These are phyloP conservation scores for Xylariaceae sp. DNA, from an alignment of 2,329 filamentous ascomycete genomes.

Conservation along the genomic window DNA sequence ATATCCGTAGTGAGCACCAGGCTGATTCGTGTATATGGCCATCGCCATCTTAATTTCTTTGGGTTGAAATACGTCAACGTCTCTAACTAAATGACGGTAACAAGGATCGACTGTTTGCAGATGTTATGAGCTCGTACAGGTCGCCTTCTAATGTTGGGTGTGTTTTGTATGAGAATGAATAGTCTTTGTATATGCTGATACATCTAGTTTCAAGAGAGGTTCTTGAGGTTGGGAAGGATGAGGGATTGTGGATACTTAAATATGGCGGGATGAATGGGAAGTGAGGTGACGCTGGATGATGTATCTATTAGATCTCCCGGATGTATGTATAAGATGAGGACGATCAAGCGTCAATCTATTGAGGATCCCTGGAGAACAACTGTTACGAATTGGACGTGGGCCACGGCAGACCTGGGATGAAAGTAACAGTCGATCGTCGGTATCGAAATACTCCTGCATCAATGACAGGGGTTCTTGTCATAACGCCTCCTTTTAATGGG, in stretches of 20 bases:
- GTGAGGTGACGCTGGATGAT: slow-evolving; percentile 47
- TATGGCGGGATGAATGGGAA: slow-evolving; percentile 50
- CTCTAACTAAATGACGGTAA: slow-evolving; percentile 23
- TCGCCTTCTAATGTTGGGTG: slow-evolving; percentile 4
- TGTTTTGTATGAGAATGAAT: slow-evolving; percentile 17
- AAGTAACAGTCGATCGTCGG: slow-evolving; percentile 44
- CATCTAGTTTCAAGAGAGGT: slow-evolving; percentile 26
- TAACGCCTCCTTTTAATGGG: slow-evolving; percentile 50
- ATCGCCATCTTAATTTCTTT: slow-evolving; percentile 49
- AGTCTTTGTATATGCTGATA: slow-evolving; percentile 19
- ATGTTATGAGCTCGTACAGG: slow-evolving; percentile 19
- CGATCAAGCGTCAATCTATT: slow-evolving; percentile 59
- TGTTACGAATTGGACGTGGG: slow-evolving; percentile 64
- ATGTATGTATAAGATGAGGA: slow-evolving; percentile 49
- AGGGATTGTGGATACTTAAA: slow-evolving; percentile 52
- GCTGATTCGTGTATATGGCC: slow-evolving; percentile 54
- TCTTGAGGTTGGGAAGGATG: slow-evolving; percentile 34
- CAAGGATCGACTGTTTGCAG: slow-evolving; percentile 22
- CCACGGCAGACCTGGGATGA: slow-evolving; percentile 52
- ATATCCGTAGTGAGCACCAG: slow-evolving; percentile 57
- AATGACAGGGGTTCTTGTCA: slow-evolving; percentile 41
- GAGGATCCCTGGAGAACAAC: slow-evolving; percentile 56
- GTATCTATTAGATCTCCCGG: slow-evolving; percentile 57
- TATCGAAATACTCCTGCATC: slow-evolving; percentile 45
- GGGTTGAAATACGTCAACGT: slow-evolving; percentile 38